phyloP scores from a whole-genome alignment of 192 early-diverging fungal species.

The Coemansia sp. region DNA sequence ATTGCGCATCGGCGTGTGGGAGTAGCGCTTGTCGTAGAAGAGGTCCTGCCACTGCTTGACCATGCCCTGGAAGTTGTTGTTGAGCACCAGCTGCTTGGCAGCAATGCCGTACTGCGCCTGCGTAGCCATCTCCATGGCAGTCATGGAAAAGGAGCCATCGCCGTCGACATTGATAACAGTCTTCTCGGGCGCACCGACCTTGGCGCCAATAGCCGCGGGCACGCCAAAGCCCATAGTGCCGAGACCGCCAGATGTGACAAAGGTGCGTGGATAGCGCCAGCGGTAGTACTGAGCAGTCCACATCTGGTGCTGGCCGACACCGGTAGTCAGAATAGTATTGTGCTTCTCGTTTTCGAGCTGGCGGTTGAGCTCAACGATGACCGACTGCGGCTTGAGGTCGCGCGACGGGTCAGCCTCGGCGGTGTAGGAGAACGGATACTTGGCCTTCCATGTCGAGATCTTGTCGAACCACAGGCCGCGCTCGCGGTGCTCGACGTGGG shows the following conservation, averaged over 20 bases:
- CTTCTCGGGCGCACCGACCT: conserved; percentile 89
- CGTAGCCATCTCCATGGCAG: conserved; percentile 96
- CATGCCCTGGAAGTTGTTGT: conserved; percentile 99
- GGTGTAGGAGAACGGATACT: conserved; percentile 85
- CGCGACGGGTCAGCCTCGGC: conserved; percentile 61
- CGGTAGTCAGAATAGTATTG: conserved; percentile 92
- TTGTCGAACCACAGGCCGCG: conserved; percentile 84
- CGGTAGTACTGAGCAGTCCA: conserved; percentile 96
- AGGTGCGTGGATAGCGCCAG: conserved; percentile 85
- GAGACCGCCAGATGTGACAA: conserved; percentile 94
- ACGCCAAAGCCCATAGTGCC: conserved; percentile 99
- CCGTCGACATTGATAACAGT: conserved; percentile 99
- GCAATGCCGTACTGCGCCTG: conserved; percentile 96
- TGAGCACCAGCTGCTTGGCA: conserved; percentile 93
- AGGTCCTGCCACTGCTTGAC: conserved; percentile 93
- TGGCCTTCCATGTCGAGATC: conserved; percentile 84
- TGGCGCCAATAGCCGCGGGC: conserved; percentile 95
- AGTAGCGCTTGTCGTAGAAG: conserved; percentile 97
- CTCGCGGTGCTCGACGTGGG: conserved; percentile 64
- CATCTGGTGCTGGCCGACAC: conserved; percentile 99
- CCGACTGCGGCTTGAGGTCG: conserved; percentile 86
- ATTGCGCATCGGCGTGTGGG: conserved; percentile 91
- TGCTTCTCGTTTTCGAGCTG: conserved; percentile 83
- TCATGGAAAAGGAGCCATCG: conserved; percentile 98
- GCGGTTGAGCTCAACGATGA: conserved; percentile 88